phyloP scores from a whole-genome alignment of 2,329 filamentous ascomycete genomes.

The Waltergamsia citrina region DNA sequence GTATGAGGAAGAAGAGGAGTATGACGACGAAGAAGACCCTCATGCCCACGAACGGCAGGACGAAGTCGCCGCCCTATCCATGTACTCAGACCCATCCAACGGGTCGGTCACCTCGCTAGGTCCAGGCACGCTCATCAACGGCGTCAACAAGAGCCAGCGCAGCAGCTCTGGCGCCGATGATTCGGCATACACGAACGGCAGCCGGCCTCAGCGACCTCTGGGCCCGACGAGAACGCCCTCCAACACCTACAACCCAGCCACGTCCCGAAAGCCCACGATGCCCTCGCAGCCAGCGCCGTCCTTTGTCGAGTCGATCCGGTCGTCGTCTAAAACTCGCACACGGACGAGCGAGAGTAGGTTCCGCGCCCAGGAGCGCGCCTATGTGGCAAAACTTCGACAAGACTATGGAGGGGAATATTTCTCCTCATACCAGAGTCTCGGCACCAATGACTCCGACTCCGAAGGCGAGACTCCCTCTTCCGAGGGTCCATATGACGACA shows the following conservation, averaged over 20 bases:
- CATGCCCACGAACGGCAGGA: conserved; percentile 40
- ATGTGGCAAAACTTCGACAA: conserved; percentile 83
- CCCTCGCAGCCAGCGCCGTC: conserved; percentile 31
- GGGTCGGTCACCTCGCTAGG: conserved; percentile 32
- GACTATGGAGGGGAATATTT: conserved; percentile 59
- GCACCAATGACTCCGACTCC: conserved; percentile 70
- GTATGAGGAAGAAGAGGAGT: too few relatives aligned
- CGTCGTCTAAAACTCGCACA: conserved; percentile 42
- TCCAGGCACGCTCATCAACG: conserved; percentile 27
- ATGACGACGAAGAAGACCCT: conserved; percentile 21
- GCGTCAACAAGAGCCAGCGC: conserved; percentile 29
- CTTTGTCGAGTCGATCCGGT: conserved; percentile 33
- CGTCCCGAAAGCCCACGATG: conserved; percentile 35
- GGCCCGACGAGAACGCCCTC: conserved; percentile 66
- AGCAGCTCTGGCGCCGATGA: conserved; percentile 16
- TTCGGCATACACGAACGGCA: conserved; percentile 17
- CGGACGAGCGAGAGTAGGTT: conserved; percentile 33
- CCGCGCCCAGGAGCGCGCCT: conserved; percentile 76
- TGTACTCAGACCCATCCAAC: conserved; percentile 30
- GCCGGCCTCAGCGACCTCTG: conserved; percentile 54
- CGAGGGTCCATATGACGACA: conserved; percentile 75
- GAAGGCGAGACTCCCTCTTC: conserved; percentile 87
- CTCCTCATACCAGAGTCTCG: conserved; percentile 51
- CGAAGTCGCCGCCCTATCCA: conserved; percentile 31
- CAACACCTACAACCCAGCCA: conserved; percentile 67